Evolutionary conservation across 768 basidiomycete genomes (phyloP), one percentile per base, ranked within the genome.

Genomic region (Galerina marginata): DNA sequence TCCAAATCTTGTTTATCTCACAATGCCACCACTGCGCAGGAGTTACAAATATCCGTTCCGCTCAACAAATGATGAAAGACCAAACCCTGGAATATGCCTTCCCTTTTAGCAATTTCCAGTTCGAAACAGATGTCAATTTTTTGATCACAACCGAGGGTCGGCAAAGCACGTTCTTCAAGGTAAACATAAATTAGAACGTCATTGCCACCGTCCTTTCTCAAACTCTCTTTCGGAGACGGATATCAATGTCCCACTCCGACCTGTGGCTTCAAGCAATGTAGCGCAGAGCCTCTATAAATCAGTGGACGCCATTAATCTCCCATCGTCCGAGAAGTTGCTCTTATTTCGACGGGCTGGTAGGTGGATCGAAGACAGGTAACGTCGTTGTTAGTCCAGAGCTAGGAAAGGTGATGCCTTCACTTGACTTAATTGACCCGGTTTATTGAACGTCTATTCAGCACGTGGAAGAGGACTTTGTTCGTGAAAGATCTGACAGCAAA

Each of bases 11-110:
- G 7, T 14, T 7, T 25, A 46, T 33, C 26, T 56, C 40, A 16
- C 29, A 36, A 16, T 36, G 11, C 46, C 9, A 38, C n/a, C 7
- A 11, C 16, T 50, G 6, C 15, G 0, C 60, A 89, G 92, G 91
- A 4, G 65, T 92, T 16, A 71, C 72, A 60, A 93, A 91, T 63
- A 74, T 94, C 37, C 81, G 75, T 40, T 81, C 86, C 2, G 71
- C 87, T 15, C 91, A 92, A 66, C 82, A 87, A 51, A 79, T 83
- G 59, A 86, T 93, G 69, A 77, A 75, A 46, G 72, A 75, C 6
- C 92, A 95, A 66, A 87, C 83, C 0, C 73, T 93, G 29, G 82
- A 86, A 23, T 95, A 94, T 68, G 71, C 81, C 37, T 95, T 93
- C 68, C 93, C 92, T 1, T 94, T 85, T 72, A 90, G 86, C 69